Conservation (phyloP, 2,329 filamentous ascomycete species). For the Pyrenophora tritici-repentis region DNA sequence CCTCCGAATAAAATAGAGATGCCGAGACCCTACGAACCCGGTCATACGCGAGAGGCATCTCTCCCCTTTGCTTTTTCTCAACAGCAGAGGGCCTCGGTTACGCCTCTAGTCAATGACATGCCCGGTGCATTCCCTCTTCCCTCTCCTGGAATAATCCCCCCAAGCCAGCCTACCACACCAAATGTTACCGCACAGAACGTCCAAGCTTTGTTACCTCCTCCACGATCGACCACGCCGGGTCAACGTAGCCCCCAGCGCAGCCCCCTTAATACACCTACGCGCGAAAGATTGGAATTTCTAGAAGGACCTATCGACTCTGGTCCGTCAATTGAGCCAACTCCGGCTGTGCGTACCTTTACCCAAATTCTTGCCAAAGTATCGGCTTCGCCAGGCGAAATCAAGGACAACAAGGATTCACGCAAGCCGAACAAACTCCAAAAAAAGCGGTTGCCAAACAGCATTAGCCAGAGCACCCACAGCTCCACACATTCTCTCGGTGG, state of each 20-base stretch:
- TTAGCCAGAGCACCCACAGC: conserved; percentile 87
- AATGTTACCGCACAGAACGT: conserved; percentile 23
- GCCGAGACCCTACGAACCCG: conserved; percentile 22
- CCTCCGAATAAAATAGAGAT: conserved; percentile 33
- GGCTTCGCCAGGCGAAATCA: conserved; percentile 61
- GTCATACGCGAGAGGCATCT: neutral
- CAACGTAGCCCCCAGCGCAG: conserved; percentile 21
- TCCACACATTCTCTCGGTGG: conserved; percentile 77
- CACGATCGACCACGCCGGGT: conserved; percentile 19
- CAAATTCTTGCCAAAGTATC: conserved; percentile 43
- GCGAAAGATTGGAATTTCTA: conserved; percentile 41
- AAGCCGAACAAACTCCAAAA: conserved; percentile 92
- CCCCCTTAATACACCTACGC: conserved; percentile 35
- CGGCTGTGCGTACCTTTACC: conserved; percentile 44
- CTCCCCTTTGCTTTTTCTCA: conserved; percentile 11
- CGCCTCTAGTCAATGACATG: conserved; percentile 32
- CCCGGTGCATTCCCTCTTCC: conserved; percentile 68
- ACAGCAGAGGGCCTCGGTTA: conserved; percentile 33
- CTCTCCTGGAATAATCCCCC: conserved; percentile 48
- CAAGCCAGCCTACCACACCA: conserved; percentile 48
- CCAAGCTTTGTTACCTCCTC: conserved; percentile 29
- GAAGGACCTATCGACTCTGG: conserved; percentile 40
- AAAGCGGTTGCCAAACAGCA: conserved; percentile 72
- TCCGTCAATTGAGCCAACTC: conserved; percentile 26
- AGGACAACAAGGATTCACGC: conserved; percentile 50